A percentile compares a stretch with the other conserved stretches of the same genome.
Evolutionary conservation across 2,329 filamentous ascomycete species (phyloP).

Genomic region (Clathrospora elynae): DNA sequence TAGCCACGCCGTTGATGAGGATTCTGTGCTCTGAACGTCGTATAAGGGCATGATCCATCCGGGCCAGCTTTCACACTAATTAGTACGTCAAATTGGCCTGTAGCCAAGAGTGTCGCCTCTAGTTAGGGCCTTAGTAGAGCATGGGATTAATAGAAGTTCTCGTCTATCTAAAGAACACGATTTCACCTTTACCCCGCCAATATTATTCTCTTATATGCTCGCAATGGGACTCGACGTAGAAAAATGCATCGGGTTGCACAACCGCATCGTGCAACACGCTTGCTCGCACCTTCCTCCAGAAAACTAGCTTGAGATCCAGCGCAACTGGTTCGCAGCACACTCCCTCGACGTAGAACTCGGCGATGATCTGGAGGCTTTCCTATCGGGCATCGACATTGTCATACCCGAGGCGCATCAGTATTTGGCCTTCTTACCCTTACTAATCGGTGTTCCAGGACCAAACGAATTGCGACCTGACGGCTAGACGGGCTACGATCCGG

Average conservation of each 20-base stretch:
- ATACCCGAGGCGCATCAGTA: background rate
- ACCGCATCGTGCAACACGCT: background rate
- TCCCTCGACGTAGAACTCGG: background rate
- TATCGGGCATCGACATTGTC: background rate
- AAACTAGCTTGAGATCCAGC: background rate
- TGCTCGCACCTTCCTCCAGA: slow-evolving; percentile 1
- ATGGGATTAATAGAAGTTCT: too few species aligned
- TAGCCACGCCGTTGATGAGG: too few species aligned
- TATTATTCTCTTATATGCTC: too few species aligned
- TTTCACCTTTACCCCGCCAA: too few species aligned
- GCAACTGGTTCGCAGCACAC: background rate
- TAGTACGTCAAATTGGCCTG: too few species aligned
- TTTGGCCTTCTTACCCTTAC: background rate
- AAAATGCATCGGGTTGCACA: slow-evolving; percentile 1
- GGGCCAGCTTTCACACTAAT: too few species aligned
- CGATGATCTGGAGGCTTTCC: background rate
- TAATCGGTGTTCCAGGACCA: background rate
- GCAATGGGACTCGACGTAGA: background rate
- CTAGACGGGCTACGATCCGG: background rate
- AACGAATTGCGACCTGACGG: background rate
- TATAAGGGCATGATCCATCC: too few species aligned
- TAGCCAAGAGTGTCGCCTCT: too few species aligned
- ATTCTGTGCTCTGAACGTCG: too few species aligned
- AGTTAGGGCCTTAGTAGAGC: too few species aligned
- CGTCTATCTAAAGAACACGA: too few species aligned